Evolutionary conservation across 2,329 filamentous ascomycete species (phyloP).

Genomic region (Aspergillus sp.): DNA sequence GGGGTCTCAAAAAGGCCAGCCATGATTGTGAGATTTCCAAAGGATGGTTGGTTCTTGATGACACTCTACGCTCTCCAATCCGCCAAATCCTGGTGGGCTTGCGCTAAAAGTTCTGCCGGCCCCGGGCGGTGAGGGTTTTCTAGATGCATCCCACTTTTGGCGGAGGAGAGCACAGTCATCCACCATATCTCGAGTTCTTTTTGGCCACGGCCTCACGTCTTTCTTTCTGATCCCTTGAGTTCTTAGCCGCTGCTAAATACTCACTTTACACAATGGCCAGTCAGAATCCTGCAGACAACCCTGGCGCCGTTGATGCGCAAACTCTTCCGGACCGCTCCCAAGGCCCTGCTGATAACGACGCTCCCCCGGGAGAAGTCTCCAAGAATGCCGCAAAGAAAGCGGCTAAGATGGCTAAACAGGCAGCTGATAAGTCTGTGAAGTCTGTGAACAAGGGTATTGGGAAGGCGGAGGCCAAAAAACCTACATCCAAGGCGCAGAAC

Average conservation of each 20-base stretch:
- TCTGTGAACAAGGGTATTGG: constrained; percentile 35
- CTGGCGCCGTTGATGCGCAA: constrained; percentile 21
- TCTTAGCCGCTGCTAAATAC: constrained; percentile 3
- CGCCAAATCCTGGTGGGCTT: constrained; percentile 10
- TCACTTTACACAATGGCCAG: constrained; percentile 22
- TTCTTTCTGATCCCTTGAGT: constrained; percentile 11
- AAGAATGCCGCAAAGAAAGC: constrained; percentile 22
- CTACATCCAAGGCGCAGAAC: constrained; percentile 34
- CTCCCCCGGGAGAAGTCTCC: constrained; percentile 27
- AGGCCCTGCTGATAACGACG: constrained; percentile 30
- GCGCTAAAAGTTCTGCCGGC: constrained; percentile 37
- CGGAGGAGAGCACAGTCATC: constrained; percentile 15
- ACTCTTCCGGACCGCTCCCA: constrained; percentile 34
- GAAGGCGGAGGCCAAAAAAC: constrained; percentile 40
- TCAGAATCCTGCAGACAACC: constrained; percentile 21
- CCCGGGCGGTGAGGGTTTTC: constrained; percentile 30
- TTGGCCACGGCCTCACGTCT: constrained; percentile 8
- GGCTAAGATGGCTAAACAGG: constrained; percentile 17
- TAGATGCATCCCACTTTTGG: constrained; percentile 33
- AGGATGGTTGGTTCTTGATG: too few species aligned
- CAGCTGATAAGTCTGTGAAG: constrained; percentile 43
- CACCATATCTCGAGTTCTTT: too few species aligned
- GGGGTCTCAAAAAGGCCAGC: constrained; percentile 93
- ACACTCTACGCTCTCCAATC: too few species aligned
- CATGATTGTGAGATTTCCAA: constrained; percentile 47